These are phyloP conservation scores for Lactarius indigo DNA, from an alignment of 768 basidiomycete genomes.

Conservation along the genomic window DNA sequence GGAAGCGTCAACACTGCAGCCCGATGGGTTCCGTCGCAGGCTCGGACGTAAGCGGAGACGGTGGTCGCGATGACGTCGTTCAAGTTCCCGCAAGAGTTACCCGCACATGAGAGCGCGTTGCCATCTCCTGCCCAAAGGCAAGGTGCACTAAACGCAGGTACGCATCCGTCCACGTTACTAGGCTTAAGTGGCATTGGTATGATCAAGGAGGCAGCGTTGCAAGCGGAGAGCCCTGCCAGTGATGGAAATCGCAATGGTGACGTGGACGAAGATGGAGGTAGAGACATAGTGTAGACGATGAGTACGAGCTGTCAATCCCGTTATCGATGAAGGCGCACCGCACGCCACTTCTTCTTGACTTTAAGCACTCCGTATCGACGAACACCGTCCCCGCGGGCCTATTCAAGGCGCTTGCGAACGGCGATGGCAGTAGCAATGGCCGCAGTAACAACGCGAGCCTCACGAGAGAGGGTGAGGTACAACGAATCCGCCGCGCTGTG, in stretches of 20 bases:
- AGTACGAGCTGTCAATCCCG: slow-evolving; percentile 34
- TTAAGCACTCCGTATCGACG: slow-evolving; percentile 56
- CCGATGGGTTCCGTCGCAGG: slow-evolving; percentile 38
- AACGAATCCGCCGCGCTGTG: slow-evolving; percentile 64
- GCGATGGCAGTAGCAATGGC: slow-evolving; percentile 16
- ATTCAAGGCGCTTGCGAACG: slow-evolving; percentile 71
- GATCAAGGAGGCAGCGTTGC: background rate
- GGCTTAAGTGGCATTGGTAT: slow-evolving; percentile 42
- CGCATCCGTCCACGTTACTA: slow-evolving; percentile 67
- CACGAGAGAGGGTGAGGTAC: slow-evolving; percentile 45
- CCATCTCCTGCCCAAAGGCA: slow-evolving; percentile 33
- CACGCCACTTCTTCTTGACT: slow-evolving; percentile 77
- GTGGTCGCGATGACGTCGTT: slow-evolving; percentile 55
- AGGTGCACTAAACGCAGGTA: slow-evolving; percentile 39
- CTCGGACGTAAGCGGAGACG: slow-evolving; percentile 51
- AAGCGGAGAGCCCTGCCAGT: background rate
- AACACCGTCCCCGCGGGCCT: slow-evolving; percentile 83
- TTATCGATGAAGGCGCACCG: slow-evolving; percentile 47
- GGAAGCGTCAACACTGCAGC: slow-evolving; percentile 68
- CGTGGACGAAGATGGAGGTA: slow-evolving; percentile 26
- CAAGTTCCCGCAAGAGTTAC: slow-evolving; percentile 66
- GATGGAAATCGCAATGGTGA: slow-evolving; percentile 24
- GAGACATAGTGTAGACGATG: slow-evolving; percentile 9
- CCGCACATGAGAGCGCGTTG: slow-evolving; percentile 46
- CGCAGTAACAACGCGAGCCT: slow-evolving; percentile 19